phyloP scores from a whole-genome alignment of 176 grass and related monocot species.

The Oropetium thomaeum region DNA sequence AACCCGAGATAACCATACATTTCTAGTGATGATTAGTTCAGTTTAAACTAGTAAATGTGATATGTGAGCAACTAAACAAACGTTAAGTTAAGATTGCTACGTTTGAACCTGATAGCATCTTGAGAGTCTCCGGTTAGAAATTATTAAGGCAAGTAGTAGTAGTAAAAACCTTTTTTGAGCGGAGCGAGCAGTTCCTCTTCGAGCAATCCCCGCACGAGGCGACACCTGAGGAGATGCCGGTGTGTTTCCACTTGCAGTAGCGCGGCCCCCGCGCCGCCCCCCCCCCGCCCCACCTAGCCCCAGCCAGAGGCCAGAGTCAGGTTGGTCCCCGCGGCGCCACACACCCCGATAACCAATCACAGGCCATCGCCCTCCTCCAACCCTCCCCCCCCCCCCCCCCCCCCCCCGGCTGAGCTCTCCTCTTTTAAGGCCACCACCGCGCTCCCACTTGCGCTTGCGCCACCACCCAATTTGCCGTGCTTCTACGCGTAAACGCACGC shows the following conservation, averaged over 20 bases:
- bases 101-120: neutral
- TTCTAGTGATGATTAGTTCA: too few relatives aligned
- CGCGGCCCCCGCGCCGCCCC: too few relatives aligned
- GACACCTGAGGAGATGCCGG: neutral
- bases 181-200: neutral
- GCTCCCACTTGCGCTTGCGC: conserved; percentile 21
- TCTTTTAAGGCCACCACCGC: conserved; percentile 25
- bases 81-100: neutral
- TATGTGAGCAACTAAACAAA: too few relatives aligned
- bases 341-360: conserved; percentile 49
- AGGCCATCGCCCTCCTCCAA: neutral
- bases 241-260: conserved; percentile 18
- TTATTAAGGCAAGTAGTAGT: too few relatives aligned
- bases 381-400: neutral
- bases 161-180: neutral
- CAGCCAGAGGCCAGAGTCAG: too few relatives aligned
- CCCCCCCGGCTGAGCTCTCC: neutral
- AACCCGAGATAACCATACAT: too few relatives aligned
- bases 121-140: too few relatives aligned
- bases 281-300: too few relatives aligned
- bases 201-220: neutral
- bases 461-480: neutral
- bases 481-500: conserved; percentile 8
- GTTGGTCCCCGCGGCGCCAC: conserved; percentile 36
- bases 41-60: too few relatives aligned